Percentiles rank a stretch among this genome's conserved stretches.
These are phyloP conservation scores for Fusarium sp. DNA, from an alignment of 2,329 filamentous ascomycete species.

Conservation along the genomic window DNA sequence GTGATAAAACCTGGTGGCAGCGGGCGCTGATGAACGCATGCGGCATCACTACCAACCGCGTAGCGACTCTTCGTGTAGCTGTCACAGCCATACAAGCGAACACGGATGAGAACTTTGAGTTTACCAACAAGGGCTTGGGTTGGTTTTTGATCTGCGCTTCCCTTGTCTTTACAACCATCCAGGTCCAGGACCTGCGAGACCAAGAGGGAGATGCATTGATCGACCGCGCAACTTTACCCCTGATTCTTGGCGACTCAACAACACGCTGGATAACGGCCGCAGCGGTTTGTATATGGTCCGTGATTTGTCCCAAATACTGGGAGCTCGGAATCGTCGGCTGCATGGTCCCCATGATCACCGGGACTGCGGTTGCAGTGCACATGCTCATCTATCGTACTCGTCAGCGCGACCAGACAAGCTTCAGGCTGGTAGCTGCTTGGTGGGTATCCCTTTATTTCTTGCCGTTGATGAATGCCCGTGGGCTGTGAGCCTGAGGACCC, in stretches of 20 bases:
- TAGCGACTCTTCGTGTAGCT: slow-evolving; percentile 35
- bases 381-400: slow-evolving; percentile 35
- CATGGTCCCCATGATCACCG: slow-evolving; percentile 9
- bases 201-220: slow-evolving; percentile 45
- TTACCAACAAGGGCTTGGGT: slow-evolving; percentile 32
- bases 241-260: slow-evolving; percentile 43
- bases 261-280: slow-evolving; percentile 40
- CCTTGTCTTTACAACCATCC: slow-evolving; percentile 47
- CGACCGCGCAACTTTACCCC: slow-evolving; percentile 43
- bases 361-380: slow-evolving; percentile 23
- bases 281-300: slow-evolving; percentile 38
- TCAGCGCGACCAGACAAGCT: slow-evolving; percentile 29
- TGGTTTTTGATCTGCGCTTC: slow-evolving; percentile 41
- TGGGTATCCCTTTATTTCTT: slow-evolving; percentile 40
- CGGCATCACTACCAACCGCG: slow-evolving; percentile 42
- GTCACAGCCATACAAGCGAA: slow-evolving; percentile 21
- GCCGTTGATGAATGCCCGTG: slow-evolving; percentile 29
- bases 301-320: slow-evolving; percentile 39
- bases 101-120: slow-evolving; percentile 14
- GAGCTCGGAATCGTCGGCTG: slow-evolving; percentile 18
- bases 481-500: slow-evolving; percentile 8
- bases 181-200: slow-evolving; percentile 47
- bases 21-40: slow-evolving; percentile 43
- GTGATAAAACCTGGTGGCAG: slow-evolving; percentile 51
- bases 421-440: slow-evolving; percentile 39